These are phyloP conservation scores for Spencermartinsiella europaea DNA, from an alignment of 805 yeast species.

Conservation along the genomic window DNA sequence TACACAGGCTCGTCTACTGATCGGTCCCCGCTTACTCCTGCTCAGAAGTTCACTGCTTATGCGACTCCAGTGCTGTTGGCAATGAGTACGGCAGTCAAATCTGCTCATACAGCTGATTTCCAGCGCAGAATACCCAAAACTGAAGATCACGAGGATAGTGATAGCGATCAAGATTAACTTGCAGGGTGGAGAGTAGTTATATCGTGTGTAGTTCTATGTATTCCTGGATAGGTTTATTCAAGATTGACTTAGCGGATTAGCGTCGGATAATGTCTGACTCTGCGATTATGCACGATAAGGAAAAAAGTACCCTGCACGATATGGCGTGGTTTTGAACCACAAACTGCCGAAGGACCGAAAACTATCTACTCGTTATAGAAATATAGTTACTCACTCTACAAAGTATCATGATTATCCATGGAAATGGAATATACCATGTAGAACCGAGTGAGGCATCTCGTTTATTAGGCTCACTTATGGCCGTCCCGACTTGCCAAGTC, in stretches of 20 bases:
- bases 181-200: too few species aligned
- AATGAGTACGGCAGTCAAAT: constrained; percentile 17
- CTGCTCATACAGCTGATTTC: constrained; percentile 29
- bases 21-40: background rate
- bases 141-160: constrained; percentile 30
- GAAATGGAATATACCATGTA: background rate
- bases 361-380: too few species aligned
- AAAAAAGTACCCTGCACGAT: too few species aligned
- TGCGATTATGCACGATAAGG: too few species aligned
- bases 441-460: background rate
- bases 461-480: background rate
- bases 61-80: constrained; percentile 26
- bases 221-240: too few species aligned
- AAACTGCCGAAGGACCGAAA: too few species aligned
- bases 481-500: background rate
- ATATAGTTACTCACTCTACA: too few species aligned
- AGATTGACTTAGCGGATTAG: too few species aligned
- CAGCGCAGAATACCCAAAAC: constrained; percentile 21
- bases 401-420: too few species aligned
- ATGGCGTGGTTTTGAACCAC: too few species aligned
- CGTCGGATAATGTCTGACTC: too few species aligned
- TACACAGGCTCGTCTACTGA: background rate
- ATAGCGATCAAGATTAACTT: constrained; percentile 23
- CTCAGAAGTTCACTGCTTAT: constrained; percentile 15
- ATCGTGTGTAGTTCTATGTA: too few species aligned